phyloP scores from a whole-genome alignment of 192 early-diverging fungal species.

The Umbelopsis ramanniana region DNA sequence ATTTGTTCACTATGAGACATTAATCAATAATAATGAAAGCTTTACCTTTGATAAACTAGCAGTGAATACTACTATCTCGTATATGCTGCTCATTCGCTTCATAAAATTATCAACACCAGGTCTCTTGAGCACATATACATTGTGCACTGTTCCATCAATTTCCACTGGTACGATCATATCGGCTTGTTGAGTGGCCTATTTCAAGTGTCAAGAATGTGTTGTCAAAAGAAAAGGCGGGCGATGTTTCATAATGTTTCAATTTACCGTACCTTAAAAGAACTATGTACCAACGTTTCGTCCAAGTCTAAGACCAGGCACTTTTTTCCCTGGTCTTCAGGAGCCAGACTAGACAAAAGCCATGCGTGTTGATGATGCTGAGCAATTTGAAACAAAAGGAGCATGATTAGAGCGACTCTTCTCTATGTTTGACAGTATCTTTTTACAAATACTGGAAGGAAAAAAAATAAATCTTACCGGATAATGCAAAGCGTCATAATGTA shows the following conservation, averaged over 20 bases:
- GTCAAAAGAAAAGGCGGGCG: too few relatives aligned
- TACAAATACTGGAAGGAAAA: too few relatives aligned
- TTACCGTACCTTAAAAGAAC: conserved; percentile 80
- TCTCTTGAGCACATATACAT: conserved; percentile 94
- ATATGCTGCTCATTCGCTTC: conserved; percentile 81
- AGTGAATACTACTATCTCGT: conserved; percentile 95
- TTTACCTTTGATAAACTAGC: conserved; percentile 87
- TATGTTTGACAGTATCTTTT: too few relatives aligned
- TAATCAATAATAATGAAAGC: neutral
- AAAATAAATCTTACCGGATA: neutral
- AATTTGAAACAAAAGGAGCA: neutral
- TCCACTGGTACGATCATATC: conserved; percentile 94
- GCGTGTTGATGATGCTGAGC: neutral
- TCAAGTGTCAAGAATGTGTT: neutral
- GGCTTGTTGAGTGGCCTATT: conserved; percentile 61
- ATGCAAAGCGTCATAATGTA: conserved; percentile 2
- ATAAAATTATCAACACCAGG: conserved; percentile 95
- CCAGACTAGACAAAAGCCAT: conserved; percentile 66
- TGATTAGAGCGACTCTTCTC: neutral
- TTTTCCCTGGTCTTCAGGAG: conserved; percentile 63
- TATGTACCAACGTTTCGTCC: conserved; percentile 98
- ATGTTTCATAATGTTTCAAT: too few relatives aligned
- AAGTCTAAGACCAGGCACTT: conserved; percentile 97
- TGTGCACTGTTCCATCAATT: conserved; percentile 88
- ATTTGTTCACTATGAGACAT: neutral